Percentiles rank a stretch among this genome's conserved stretches.
phyloP scores from a whole-genome alignment of 306 rosid species.

The Glycyrrhiza uralensis region DNA sequence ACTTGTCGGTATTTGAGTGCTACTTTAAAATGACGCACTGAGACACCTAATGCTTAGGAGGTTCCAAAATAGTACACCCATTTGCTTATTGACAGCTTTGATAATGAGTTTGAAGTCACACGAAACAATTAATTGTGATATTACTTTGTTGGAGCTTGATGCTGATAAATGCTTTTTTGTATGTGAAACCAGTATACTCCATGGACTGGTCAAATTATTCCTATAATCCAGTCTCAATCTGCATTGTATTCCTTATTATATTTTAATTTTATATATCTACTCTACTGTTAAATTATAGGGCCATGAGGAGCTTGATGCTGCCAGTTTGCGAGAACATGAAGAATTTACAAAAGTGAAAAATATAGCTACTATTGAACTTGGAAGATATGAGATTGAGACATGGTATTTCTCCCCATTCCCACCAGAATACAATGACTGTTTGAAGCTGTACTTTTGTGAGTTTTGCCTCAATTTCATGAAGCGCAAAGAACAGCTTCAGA shows the following conservation, averaged over 20 bases:
- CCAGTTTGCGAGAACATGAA: slow-evolving; percentile 97
- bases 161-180: slow-evolving; percentile 7
- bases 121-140: slow-evolving; percentile 1
- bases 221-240: neutral
- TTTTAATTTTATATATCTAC: neutral
- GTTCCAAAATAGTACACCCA: neutral
- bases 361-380: slow-evolving; percentile 97
- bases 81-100: neutral
- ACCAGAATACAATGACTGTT: slow-evolving; percentile 89
- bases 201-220: neutral
- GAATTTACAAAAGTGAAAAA: slow-evolving; percentile 98
- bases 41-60: neutral
- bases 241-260: neutral
- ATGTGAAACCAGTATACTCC: neutral
- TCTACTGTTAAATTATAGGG: slow-evolving; percentile 51
- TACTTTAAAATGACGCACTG: neutral
- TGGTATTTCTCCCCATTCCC: slow-evolving; percentile 99
- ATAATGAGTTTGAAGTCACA: slow-evolving; percentile 13
- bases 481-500: slow-evolving; percentile 98
- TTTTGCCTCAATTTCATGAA: slow-evolving; percentile 99
- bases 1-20: slow-evolving; percentile 2
- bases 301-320: slow-evolving; percentile 99
- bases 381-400: slow-evolving; percentile 99
- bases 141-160: neutral
- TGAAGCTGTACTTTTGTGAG: slow-evolving; percentile 90